Conservation (phyloP, 176 grass and related monocot species). For the Puccinellia tenuiflora region DNA sequence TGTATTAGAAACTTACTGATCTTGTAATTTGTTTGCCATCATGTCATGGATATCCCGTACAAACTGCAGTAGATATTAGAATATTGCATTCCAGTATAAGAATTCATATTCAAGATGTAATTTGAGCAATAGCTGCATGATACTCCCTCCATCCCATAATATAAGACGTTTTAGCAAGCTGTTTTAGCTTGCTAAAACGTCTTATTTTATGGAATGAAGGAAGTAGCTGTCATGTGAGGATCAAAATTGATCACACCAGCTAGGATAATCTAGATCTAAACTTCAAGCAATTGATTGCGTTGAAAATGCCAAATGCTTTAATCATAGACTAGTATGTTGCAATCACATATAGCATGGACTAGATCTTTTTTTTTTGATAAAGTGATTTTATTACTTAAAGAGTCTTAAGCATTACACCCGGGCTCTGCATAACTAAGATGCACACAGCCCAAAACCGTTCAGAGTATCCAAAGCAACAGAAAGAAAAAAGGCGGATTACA, state of each 20-base stretch:
- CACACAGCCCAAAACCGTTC: no score
- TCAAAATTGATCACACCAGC: constrained; percentile 1
- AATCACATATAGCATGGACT: neutral
- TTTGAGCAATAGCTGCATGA: neutral
- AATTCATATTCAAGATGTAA: constrained; percentile 6
- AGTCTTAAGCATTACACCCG: no score
- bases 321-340: neutral
- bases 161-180: no score
- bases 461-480: no score
- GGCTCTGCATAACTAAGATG: no score
- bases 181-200: no score
- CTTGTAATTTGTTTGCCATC: constrained; percentile 76
- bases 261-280: constrained; percentile 5
- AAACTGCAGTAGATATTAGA: constrained; percentile 65
- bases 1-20: constrained; percentile 51
- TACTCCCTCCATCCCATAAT: no score
- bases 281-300: neutral
- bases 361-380: no score
- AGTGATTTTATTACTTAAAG: no score
- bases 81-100: neutral
- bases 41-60: constrained; percentile 86
- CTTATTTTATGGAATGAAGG: no score
- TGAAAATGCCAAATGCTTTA: neutral
- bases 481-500: no score
- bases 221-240: constrained; percentile 2